phyloP scores from a whole-genome alignment of 805 yeast species.

The Pichia cephalocereana region DNA sequence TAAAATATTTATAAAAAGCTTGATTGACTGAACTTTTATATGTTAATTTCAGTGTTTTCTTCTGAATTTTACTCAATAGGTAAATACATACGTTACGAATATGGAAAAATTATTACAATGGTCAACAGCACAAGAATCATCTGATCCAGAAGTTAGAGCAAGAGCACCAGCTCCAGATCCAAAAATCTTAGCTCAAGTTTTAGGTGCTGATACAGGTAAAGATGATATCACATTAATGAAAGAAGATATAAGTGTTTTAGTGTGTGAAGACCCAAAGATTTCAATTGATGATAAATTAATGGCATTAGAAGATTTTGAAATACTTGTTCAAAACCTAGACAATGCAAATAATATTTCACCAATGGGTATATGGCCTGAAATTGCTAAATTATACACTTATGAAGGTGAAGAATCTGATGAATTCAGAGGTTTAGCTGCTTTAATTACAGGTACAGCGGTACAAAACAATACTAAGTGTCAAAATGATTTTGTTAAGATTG shows the following conservation, averaged over 20 bases:
- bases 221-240: constrained; percentile 89
- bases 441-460: constrained; percentile 70
- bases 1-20: too few relatives aligned
- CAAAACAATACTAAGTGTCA: constrained; percentile 83
- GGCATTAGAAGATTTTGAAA: constrained; percentile 87
- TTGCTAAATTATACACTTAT: constrained; percentile 40
- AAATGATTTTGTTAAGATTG: constrained; percentile 47
- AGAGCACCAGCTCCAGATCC: constrained; percentile 70
- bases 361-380: constrained; percentile 59
- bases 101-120: constrained; percentile 92
- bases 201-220: constrained; percentile 46
- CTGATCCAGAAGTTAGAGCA: constrained; percentile 57
- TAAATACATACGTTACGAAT: background rate
- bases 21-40: too few relatives aligned
- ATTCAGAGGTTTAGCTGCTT: constrained; percentile 45
- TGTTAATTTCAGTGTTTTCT: too few relatives aligned
- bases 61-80: too few relatives aligned
- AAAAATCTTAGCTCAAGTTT: constrained; percentile 66
- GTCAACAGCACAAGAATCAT: constrained; percentile 75
- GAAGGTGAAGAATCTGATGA: constrained; percentile 38
- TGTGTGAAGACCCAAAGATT: constrained; percentile 39
- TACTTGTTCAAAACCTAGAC: constrained; percentile 87
- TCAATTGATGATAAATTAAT: constrained; percentile 54
- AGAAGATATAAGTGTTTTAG: constrained; percentile 55
- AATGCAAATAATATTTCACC: constrained; percentile 90